These are phyloP conservation scores for Dittrichia graveolens DNA, from an alignment of 129 eudicot genomes.

Conservation along the genomic window DNA sequence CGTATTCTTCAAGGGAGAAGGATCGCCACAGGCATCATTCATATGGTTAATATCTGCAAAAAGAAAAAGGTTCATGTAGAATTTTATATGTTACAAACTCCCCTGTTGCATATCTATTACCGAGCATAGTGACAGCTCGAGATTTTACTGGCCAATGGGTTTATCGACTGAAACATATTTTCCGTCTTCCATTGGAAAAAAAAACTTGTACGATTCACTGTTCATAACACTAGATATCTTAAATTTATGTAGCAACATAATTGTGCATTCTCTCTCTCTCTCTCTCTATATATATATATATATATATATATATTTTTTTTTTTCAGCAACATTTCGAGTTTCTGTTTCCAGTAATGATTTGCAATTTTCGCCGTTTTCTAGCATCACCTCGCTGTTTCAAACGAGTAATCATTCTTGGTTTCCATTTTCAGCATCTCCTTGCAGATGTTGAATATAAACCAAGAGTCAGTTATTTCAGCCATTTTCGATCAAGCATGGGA, in stretches of 20 bases:
- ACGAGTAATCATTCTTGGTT: no score
- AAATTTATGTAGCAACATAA: background rate
- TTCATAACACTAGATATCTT: background rate
- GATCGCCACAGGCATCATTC: conserved; percentile 84
- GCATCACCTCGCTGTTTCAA: no score
- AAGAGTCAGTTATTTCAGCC: no score
- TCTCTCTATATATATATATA: no score
- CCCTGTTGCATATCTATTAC: background rate
- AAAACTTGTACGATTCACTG: background rate
- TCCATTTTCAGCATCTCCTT: no score
- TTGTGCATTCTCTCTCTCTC: background rate
- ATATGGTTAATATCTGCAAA: conserved; percentile 37
- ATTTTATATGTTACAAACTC: conserved; percentile 5
- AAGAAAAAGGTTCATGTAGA: background rate
- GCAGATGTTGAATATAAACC: no score
- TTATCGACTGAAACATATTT: background rate
- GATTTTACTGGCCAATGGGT: background rate
- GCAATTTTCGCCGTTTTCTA: no score
- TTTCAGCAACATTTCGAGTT: no score
- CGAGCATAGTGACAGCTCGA: background rate
- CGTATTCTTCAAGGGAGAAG: conserved; percentile 74
- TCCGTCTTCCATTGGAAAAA: background rate
- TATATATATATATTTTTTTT: no score
- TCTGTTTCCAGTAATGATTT: no score
- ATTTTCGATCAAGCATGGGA: no score